Evolutionary conservation across 495 filamentous ascomycete genomes (phyloP).

Genomic region (Podospora bellae-mahoneyi): DNA sequence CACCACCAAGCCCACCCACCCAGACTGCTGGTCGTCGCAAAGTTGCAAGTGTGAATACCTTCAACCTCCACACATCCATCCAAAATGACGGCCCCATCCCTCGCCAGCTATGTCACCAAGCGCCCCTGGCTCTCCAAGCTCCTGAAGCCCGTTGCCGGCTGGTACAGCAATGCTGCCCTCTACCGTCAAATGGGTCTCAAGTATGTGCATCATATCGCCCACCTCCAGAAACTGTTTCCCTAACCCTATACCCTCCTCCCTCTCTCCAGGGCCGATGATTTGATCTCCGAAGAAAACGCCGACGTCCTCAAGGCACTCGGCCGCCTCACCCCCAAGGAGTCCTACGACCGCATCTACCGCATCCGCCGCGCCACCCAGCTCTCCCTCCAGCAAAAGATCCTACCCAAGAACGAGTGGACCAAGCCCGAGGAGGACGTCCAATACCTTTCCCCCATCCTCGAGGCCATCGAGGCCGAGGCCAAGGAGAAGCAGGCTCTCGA

Average conservation of each 20-base stretch:
- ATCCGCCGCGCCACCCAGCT: constrained; percentile 94
- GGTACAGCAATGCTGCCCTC: constrained; percentile 81
- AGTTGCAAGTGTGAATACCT: constrained; percentile 15
- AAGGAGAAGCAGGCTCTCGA: constrained; percentile 82
- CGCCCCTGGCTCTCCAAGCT: constrained; percentile 78
- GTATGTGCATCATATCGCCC: constrained; percentile 49
- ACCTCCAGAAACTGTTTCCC: neutral
- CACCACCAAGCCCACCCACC: constrained; percentile 2
- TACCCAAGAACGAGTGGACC: constrained; percentile 79
- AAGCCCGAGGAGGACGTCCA: constrained; percentile 42
- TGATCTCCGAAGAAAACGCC: constrained; percentile 88
- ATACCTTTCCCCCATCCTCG: constrained; percentile 35
- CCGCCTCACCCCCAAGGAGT: constrained; percentile 83
- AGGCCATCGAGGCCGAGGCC: constrained; percentile 59
- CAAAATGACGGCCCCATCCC: constrained; percentile 69
- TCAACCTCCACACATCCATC: constrained; percentile 15
- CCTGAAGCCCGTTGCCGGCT: constrained; percentile 73
- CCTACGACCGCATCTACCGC: constrained; percentile 95
- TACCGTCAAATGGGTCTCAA: constrained; percentile 90
- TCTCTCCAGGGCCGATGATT: constrained; percentile 66
- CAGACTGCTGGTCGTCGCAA: neutral
- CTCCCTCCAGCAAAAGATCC: constrained; percentile 65
- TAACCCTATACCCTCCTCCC: constrained; percentile 3
- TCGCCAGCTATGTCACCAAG: constrained; percentile 69
- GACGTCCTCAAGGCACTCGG: constrained; percentile 79